Conservation (phyloP, 192 early-diverging fungal genomes). For the Entomortierella parvispora region DNA sequence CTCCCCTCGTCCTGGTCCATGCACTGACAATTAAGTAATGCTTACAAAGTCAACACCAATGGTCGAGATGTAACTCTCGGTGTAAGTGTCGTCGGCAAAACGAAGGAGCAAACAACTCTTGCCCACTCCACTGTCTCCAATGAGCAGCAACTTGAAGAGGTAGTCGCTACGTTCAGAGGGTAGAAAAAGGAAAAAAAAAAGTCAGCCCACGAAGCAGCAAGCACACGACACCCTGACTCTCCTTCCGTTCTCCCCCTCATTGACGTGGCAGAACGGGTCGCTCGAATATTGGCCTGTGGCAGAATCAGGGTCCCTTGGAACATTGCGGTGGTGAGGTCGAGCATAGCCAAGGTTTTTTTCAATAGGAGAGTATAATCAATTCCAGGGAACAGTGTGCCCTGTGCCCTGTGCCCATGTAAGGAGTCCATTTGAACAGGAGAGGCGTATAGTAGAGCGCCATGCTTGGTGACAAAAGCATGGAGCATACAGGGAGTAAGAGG, state of each 20-base stretch:
- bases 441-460: neutral
- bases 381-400: no score
- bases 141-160: constrained; percentile 98
- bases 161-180: constrained; percentile 82
- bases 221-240: neutral
- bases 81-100: constrained; percentile 99
- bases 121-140: constrained; percentile 98
- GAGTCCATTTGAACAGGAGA: neutral
- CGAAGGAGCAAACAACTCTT: constrained; percentile 97
- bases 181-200: neutral
- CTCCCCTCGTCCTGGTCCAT: no score
- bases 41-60: constrained; percentile 99
- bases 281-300: neutral
- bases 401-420: no score
- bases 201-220: no score
- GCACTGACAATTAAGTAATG: no score
- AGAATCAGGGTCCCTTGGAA: constrained; percentile 13
- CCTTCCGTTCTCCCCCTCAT: neutral
- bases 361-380: no score
- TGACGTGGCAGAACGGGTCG: no score
- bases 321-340: neutral
- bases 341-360: neutral
- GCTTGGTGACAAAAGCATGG: no score
- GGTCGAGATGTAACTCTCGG: constrained; percentile 97
- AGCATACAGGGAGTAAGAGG: no score